Base-by-base conservation (phyloP, 2,329 filamentous ascomycete genomes). In the Fusarium sp. region DNA sequence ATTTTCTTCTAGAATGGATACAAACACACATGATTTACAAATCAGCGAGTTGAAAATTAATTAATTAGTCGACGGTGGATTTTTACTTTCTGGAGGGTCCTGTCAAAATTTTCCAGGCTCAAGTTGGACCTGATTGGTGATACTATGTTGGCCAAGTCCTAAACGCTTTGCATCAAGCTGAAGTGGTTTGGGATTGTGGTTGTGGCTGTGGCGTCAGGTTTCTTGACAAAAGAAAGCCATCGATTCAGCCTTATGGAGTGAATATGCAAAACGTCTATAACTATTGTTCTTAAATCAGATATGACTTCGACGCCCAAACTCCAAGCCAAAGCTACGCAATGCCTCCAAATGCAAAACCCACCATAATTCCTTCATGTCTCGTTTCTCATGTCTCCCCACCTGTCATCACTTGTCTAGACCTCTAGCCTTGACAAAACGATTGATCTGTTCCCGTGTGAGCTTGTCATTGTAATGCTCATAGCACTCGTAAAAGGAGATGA, bases 401-500 rank as follows among this genome's bases (percentile, higher is more conserved):
- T n/a, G 6, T 47, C 4, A 15, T 78, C 71, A 85, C 72, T 86
- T 85, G 52, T 88, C 86, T 43, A 89, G 75, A 3, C 82, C 82
- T 15, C 85, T 79, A 1, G 86, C 86, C 74, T 88, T 88, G 73
- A 89, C 81, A 64, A 88, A 88, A 13, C 86, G 80, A 58, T 84
- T 85, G 55, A 89, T 83, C 71, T 87, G 84, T 73, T 88, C 87
- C 49, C 84, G 77, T 3, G 85, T 86, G 39, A 84, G 78, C 72
- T 88, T 88, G 54, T 88, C 87, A 65, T 87, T 87, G 69, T 87
- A 88, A 70, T 86, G 82, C 73, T 88, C 87, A 50, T 87, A 82
- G 62, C 82, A 87, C 75, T 96, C 92, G 76, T 97, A 97, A 67
- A 97, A 87, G 5, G 92, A 94, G 53, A 97, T 92, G 65, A 97